Conservation (phyloP, 495 filamentous ascomycete species). For the Mycothermus thermophilus region DNA sequence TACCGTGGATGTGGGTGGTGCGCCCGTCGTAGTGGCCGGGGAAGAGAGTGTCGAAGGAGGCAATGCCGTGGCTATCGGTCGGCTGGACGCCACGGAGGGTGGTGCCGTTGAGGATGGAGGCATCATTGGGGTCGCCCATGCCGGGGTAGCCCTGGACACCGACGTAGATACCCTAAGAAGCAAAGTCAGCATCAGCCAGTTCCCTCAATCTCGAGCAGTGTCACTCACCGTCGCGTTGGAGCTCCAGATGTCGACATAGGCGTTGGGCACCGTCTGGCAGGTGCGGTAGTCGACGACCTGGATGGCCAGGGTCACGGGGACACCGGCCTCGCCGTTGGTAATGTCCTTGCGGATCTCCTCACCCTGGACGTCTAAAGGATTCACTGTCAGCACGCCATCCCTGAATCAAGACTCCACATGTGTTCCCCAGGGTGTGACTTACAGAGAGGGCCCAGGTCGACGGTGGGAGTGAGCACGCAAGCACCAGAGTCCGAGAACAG, state of each 20-base stretch:
- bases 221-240: constrained; percentile 27
- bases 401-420: neutral
- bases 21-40: constrained; percentile 43
- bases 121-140: constrained; percentile 34
- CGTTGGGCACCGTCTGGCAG: constrained; percentile 42
- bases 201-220: too few species aligned
- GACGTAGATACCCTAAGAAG: constrained; percentile 39
- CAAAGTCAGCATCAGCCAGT: neutral
- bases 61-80: constrained; percentile 34
- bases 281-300: constrained; percentile 47
- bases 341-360: constrained; percentile 41
- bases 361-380: constrained; percentile 20
- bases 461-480: constrained; percentile 43
- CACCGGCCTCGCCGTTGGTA: constrained; percentile 39
- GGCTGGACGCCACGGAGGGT: constrained; percentile 40
- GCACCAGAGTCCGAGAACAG: constrained; percentile 41
- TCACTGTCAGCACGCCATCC: constrained; percentile 4
- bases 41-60: constrained; percentile 37
- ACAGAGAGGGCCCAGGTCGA: constrained; percentile 46
- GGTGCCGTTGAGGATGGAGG: constrained; percentile 35
- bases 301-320: constrained; percentile 45
- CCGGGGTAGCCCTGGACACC: constrained; percentile 37
- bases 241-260: constrained; percentile 50
- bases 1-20: constrained; percentile 31
- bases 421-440: constrained; percentile 1